These are phyloP conservation scores for Deakozyma indianensis DNA, from an alignment of 805 yeast genomes.

Conservation along the genomic window DNA sequence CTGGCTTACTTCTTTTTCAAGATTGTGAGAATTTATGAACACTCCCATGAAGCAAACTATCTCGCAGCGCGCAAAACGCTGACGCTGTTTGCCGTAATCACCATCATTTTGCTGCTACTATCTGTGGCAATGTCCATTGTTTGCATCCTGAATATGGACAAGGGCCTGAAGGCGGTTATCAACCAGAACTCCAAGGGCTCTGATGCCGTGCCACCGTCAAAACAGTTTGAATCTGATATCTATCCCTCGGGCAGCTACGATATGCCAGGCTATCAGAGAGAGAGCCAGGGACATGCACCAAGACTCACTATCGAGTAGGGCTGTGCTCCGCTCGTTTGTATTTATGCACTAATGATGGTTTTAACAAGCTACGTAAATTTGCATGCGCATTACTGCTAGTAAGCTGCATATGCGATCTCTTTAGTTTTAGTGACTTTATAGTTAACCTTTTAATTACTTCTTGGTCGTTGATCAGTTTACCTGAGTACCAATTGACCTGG, in stretches of 20 bases:
- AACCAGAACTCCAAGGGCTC: not conserved
- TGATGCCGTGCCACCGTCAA: not conserved
- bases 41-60: conserved; percentile 27
- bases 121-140: conserved; percentile 20
- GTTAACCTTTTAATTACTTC: not conserved
- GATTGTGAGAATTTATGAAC: conserved; percentile 30
- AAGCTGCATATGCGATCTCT: not conserved
- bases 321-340: not conserved
- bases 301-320: not conserved
- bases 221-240: not conserved
- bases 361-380: no score
- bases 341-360: not conserved
- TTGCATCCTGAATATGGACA: conserved; percentile 17
- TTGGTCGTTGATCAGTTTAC: no score
- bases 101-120: conserved; percentile 24
- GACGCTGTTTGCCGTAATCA: conserved; percentile 30
- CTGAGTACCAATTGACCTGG: no score
- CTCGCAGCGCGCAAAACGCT: conserved; percentile 30
- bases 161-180: conserved; percentile 14
- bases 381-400: not conserved
- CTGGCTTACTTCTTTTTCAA: conserved; percentile 34
- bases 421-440: not conserved
- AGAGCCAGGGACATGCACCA: not conserved
- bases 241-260: not conserved
- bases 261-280: not conserved